Evolutionary conservation across 768 basidiomycete species (phyloP).

Genomic region (Astraeus odoratus): DNA sequence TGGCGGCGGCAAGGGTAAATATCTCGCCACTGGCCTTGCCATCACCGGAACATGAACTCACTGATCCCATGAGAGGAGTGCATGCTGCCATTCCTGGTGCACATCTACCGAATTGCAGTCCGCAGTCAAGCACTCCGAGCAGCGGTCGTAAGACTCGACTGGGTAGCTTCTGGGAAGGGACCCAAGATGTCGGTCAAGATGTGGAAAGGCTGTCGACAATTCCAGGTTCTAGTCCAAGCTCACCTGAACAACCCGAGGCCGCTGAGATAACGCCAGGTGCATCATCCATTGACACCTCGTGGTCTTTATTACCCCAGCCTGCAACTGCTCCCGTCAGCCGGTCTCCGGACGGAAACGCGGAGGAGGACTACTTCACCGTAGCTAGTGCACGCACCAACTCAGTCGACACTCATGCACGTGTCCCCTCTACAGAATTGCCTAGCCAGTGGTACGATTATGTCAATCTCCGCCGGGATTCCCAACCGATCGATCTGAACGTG

Average conservation of each 20-base stretch:
- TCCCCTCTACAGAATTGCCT: constrained; percentile 11
- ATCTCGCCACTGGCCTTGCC: constrained; percentile 84
- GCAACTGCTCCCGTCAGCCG: constrained; percentile 15
- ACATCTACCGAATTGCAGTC: constrained; percentile 34
- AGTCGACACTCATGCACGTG: constrained; percentile 11
- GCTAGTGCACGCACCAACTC: constrained; percentile 19
- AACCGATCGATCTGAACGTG: constrained; percentile 24
- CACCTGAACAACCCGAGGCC: constrained; percentile 13
- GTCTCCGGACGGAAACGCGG: constrained; percentile 17
- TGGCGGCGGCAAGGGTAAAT: constrained; percentile 77
- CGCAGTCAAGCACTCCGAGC: constrained; percentile 38
- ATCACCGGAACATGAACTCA: constrained; percentile 86
- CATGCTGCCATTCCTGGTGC: constrained; percentile 61
- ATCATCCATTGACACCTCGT: constrained; percentile 5
- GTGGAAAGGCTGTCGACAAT: constrained; percentile 16
- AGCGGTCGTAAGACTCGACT: constrained; percentile 49
- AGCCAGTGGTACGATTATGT: constrained; percentile 22
- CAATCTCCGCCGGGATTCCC: constrained; percentile 20
- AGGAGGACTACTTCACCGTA: constrained; percentile 27
- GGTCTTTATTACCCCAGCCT: constrained; percentile 4
- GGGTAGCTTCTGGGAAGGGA: constrained; percentile 73
- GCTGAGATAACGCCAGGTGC: constrained; percentile 2
- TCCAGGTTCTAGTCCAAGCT: constrained; percentile 17
- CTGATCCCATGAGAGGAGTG: constrained; percentile 81
- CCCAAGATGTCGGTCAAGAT: constrained; percentile 52